A percentile compares a stretch with the other conserved stretches of the same genome.
Evolutionary conservation across 176 grass and related monocot species (phyloP).

Genomic region (Hordeum marinum): DNA sequence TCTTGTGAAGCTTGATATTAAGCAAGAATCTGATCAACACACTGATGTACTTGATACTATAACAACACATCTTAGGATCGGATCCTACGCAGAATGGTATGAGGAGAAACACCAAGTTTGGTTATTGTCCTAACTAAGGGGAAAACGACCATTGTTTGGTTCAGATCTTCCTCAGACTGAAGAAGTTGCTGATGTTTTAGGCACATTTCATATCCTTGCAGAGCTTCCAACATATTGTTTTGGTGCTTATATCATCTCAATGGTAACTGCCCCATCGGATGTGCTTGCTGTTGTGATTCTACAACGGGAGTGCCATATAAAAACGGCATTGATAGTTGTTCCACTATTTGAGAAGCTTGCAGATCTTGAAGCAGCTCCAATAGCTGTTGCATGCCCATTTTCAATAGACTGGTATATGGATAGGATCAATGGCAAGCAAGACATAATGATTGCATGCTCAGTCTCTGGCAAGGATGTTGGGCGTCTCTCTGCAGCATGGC

Average conservation of each 20-base stretch:
- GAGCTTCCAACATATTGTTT: constrained; percentile 89
- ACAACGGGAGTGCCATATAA: constrained; percentile 77
- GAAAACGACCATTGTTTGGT: constrained; percentile 85
- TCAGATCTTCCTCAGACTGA: constrained; percentile 85
- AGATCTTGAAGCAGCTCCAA: constrained; percentile 89
- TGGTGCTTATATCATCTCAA: constrained; percentile 91
- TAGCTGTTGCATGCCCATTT: constrained; percentile 75
- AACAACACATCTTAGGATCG: constrained; percentile 81
- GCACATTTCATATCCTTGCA: constrained; percentile 79
- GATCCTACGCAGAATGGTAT: constrained; percentile 87
- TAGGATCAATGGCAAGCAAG: constrained; percentile 91
- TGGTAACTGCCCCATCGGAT: constrained; percentile 97
- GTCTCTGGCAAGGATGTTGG: constrained; percentile 96
- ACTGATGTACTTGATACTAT: constrained; percentile 91
- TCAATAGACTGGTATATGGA: constrained; percentile 95
- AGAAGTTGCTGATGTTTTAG: constrained; percentile 79
- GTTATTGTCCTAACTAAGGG: constrained; percentile 75
- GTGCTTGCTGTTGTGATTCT: constrained; percentile 90
- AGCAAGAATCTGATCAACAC: constrained; percentile 98
- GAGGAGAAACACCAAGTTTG: constrained; percentile 96
- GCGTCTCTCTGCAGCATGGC: constrained; percentile 91
- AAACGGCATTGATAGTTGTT: constrained; percentile 78
- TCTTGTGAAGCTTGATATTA: constrained; percentile 95
- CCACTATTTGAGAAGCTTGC: constrained; percentile 97
- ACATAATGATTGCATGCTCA: constrained; percentile 98